A percentile compares a stretch with the other conserved stretches of the same genome.
Evolutionary conservation across 2,329 filamentous ascomycete species (phyloP).

Genomic region (Aureobasidium sp.): DNA sequence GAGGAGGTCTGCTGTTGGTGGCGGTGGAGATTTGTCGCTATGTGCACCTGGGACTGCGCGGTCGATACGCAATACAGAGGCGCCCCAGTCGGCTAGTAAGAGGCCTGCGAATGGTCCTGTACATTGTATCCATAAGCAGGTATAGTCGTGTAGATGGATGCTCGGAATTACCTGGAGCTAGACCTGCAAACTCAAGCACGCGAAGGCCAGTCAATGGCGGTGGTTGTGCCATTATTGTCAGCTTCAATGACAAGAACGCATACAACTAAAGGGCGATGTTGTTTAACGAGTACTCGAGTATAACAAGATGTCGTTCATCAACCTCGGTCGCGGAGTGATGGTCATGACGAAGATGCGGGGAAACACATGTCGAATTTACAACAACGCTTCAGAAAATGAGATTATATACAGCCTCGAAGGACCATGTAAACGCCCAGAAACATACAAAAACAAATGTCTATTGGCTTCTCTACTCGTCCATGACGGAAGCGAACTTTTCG

Average conservation of each 20-base stretch:
- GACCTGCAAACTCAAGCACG: constrained; percentile 59
- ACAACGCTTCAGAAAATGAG: constrained; percentile 2
- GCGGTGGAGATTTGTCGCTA: constrained; percentile 22
- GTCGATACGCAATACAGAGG: constrained; percentile 80
- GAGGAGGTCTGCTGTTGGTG: constrained; percentile 59
- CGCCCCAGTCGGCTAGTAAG: constrained; percentile 82
- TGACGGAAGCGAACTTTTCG: constrained; percentile 93
- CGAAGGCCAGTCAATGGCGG: constrained; percentile 50
- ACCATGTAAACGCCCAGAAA: constrained; percentile 6
- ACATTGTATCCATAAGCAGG: background rate
- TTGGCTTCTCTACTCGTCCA: constrained; percentile 65
- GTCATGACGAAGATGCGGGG: background rate
- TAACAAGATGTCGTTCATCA: background rate
- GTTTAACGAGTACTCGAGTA: background rate
- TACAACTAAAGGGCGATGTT: background rate
- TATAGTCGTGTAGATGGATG: background rate
- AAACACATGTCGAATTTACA: background rate
- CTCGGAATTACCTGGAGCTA: constrained; percentile 44
- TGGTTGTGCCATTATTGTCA: constrained; percentile 15
- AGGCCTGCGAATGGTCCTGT: constrained; percentile 80
- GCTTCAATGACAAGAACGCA: background rate
- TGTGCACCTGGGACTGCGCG: constrained; percentile 38
- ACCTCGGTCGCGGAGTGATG: constrained; percentile 2
- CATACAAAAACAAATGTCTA: constrained; percentile 6
- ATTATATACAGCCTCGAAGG: constrained; percentile 12